phyloP scores from a whole-genome alignment of 2,329 filamentous ascomycete genomes.

The Alternaria consortialis region DNA sequence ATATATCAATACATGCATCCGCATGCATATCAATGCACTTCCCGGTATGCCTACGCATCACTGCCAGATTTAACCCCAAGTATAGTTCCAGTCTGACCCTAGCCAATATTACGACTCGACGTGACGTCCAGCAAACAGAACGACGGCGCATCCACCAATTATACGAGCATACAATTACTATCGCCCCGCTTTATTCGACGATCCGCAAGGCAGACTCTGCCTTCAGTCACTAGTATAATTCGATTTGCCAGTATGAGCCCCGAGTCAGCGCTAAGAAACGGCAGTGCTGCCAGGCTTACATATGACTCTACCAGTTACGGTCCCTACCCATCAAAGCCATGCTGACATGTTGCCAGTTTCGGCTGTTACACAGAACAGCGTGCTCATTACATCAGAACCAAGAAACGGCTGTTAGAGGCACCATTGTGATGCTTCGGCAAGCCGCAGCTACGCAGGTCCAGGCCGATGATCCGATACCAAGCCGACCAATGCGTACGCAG shows the following conservation, averaged over 20 bases:
- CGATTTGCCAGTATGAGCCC: neutral
- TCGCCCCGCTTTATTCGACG: neutral
- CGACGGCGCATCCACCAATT: neutral
- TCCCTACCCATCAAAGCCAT: neutral
- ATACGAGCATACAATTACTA: neutral
- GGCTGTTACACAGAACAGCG: neutral
- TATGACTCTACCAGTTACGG: neutral
- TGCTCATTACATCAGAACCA: neutral
- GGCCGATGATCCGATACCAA: neutral
- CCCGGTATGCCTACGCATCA: neutral
- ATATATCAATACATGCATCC: neutral
- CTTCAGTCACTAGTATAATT: neutral
- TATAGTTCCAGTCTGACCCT: neutral
- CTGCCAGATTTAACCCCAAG: neutral
- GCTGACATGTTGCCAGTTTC: neutral
- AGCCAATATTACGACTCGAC: neutral
- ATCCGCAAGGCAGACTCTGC: neutral
- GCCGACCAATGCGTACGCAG: neutral
- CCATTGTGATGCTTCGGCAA: neutral
- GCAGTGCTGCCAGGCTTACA: neutral
- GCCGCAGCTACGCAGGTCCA: neutral
- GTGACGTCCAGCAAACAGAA: neutral
- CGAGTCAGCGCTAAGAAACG: neutral
- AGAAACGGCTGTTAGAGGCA: neutral
- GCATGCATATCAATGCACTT: neutral